A percentile compares a stretch with the other conserved stretches of the same genome.
These are phyloP conservation scores for Trametes maxima DNA, from an alignment of 768 basidiomycete genomes.

Conservation along the genomic window DNA sequence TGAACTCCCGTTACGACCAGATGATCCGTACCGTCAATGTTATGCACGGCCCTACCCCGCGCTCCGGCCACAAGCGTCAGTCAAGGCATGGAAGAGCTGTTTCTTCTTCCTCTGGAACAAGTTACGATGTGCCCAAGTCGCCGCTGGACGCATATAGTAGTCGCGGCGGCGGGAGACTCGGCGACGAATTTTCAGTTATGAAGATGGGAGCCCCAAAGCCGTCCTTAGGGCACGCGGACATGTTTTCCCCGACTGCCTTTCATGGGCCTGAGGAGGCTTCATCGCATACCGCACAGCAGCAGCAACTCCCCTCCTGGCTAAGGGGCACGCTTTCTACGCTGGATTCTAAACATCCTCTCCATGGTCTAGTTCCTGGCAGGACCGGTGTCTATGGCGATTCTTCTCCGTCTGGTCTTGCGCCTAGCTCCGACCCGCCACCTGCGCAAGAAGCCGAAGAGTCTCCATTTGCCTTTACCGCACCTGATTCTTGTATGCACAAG, in stretches of 20 bases:
- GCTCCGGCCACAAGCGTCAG: background rate
- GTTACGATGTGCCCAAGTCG: constrained; percentile 44
- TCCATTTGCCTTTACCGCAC: constrained; percentile 11
- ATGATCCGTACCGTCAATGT: constrained; percentile 65
- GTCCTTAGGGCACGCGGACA: background rate
- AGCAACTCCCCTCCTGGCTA: constrained; percentile 59
- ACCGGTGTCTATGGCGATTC: background rate
- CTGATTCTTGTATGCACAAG: background rate
- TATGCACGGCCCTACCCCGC: constrained; percentile 24
- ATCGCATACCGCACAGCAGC: constrained; percentile 16
- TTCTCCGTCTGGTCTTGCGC: constrained; percentile 3
- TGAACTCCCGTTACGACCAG: constrained; percentile 64
- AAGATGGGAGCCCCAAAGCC: constrained; percentile 39
- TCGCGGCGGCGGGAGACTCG: constrained; percentile 38
- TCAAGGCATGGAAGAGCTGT: constrained; percentile 34
- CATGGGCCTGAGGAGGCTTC: constrained; percentile 9
- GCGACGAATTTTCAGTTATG: constrained; percentile 45
- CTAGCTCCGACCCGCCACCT: constrained; percentile 1
- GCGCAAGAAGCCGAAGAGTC: constrained; percentile 3
- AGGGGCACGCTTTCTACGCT: constrained; percentile 52
- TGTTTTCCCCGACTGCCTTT: constrained; percentile 7
- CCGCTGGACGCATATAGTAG: constrained; percentile 44
- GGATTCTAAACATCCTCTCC: constrained; percentile 48
- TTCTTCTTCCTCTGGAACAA: constrained; percentile 47
- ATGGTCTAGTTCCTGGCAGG: constrained; percentile 36